Base-by-base conservation (phyloP, 768 basidiomycete genomes). In the Tephrocybe sp. region DNA sequence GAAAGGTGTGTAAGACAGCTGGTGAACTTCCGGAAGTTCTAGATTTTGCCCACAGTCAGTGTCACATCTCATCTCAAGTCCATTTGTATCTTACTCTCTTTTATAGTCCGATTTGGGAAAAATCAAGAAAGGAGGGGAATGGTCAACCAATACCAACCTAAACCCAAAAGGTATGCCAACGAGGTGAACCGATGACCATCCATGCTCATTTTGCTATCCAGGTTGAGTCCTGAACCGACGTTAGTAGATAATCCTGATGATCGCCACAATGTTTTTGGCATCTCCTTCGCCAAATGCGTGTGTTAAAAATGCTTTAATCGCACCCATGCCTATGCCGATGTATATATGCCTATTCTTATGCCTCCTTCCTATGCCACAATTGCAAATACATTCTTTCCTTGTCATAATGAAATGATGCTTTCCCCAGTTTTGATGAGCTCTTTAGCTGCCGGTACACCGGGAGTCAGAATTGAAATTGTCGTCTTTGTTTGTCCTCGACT, bases 11-110 rank as follows among this genome's bases (percentile, higher is more conserved):
- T 12, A 43, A 61, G 2, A 58, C 67, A 42, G 57, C 70, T 29
- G 63, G 61, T 13, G 71, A 74, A 40, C 69, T 77, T 27, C 74
- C 74, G 1, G 74, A 75, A 52, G 67, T 69, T 24, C 41, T 59
- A 40, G 68, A 71, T 37, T 64, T 69, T 16, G 53, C 67, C 16
- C 52, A 55, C 11, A 47, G 68, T 69, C 45, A 44, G 61, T 60
- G 23, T 25, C 25, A 9, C 4, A 4, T 34, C 33, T 7, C 11
- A 13, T 25, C 11, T n/a, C 33, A 9, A n/a, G n/a, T 19, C 7
- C 16, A 42, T 18, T 46, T 22, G 13, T 48, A 16, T 44, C n/a
- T 22, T 18, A 13, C 30, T n/a, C 22, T 6, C 5, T 11, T 19
- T 23, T 21, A 22, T 23, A 61, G 57, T 34, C 41, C 56, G 54